Base-by-base conservation (phyloP, 2,329 filamentous ascomycete species). In the Lachnellula occidentalis region DNA sequence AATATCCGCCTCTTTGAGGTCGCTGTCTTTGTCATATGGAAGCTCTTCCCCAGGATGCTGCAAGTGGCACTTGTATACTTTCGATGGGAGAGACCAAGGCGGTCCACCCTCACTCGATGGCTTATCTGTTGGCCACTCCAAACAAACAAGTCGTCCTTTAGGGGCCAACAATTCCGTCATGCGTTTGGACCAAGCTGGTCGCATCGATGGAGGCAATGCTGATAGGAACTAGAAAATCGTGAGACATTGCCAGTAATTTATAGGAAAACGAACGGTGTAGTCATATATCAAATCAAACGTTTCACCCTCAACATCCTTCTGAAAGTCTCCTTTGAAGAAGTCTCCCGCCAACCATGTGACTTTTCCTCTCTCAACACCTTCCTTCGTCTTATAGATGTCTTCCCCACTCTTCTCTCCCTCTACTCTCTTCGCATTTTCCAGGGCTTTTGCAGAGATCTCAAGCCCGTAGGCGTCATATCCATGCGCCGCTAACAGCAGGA, bases 61-160 rank as follows among this genome's bases (percentile, higher is more conserved):
- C 42, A 95, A 76, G 62, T 92, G 83, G 58, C 83, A 84, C 64
- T 83, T 73, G 69, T 95, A 94, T 27, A 88, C 80, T 57, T 83
- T 79, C 1, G 87, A 79, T 12, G 82, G 80, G 41, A 89, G 72
- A 7, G 84, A 82, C 77, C 82, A 92, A 1, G 90, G 90, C 12
- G 90, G 90, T 0, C 90, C 90, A 9, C 77, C 77, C 9, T 78
- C 76, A 11, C 75, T 75, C 9, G 85, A 78, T 42, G 82, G 77
- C 69, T 92, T 94, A 58, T 81, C 78, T 1, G 86, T 83, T 9
- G 90, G 90, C 68, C 87, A 95, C 68, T 95, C 90, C 58, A 95
- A 78, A 71, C 82, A 85, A 50, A 86, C 67, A 24, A 86, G 72
- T 37, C 76, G 73, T 21, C 81, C 81, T 62, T 67, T 64, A 5